Conservation (phyloP, 2,329 filamentous ascomycete species). For the Sporothrix phasma region DNA sequence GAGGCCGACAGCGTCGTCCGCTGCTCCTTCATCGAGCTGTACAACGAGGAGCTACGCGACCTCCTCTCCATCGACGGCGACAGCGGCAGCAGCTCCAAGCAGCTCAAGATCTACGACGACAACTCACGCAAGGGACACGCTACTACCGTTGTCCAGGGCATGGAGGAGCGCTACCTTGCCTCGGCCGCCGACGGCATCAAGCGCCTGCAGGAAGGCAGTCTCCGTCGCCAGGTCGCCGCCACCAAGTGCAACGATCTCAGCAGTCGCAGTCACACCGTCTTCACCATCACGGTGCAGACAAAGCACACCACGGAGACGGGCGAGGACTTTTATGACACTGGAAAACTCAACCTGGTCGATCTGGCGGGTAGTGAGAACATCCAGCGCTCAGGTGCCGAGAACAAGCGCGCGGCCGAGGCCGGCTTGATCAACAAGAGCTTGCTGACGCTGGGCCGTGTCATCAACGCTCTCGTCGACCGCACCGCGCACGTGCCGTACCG, state of each 20-base stretch:
- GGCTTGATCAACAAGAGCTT: constrained; percentile 97
- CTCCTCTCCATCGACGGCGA: constrained; percentile 72
- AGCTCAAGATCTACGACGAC: constrained; percentile 95
- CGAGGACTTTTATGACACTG: constrained; percentile 81
- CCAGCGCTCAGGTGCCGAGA: constrained; percentile 90
- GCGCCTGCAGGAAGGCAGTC: constrained; percentile 76
- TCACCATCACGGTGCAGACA: constrained; percentile 87
- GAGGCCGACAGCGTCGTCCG: constrained; percentile 82
- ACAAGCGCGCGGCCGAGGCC: constrained; percentile 92
- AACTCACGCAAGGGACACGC: constrained; percentile 74
- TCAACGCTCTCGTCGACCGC: constrained; percentile 91
- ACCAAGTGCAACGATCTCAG: constrained; percentile 99
- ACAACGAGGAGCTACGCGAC: constrained; percentile 94
- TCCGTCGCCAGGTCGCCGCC: constrained; percentile 93
- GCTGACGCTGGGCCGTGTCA: constrained; percentile 87
- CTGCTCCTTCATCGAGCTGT: constrained; percentile 96
- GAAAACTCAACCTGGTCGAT: constrained; percentile 94
- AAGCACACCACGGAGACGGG: constrained; percentile 73
- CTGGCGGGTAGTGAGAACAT: constrained; percentile 97
- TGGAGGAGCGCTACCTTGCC: constrained; percentile 93
- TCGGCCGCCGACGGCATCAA: constrained; percentile 77
- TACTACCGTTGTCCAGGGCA: constrained; percentile 84
- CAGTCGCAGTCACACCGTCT: constrained; percentile 93
- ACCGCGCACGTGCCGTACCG: constrained; percentile 80
- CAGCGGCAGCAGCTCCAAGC: constrained; percentile 38